Evolutionary conservation across 345 rosid genomes (phyloP), one percentile per base, ranked within the genome.

Genomic region (Aurinia saxatilis): DNA sequence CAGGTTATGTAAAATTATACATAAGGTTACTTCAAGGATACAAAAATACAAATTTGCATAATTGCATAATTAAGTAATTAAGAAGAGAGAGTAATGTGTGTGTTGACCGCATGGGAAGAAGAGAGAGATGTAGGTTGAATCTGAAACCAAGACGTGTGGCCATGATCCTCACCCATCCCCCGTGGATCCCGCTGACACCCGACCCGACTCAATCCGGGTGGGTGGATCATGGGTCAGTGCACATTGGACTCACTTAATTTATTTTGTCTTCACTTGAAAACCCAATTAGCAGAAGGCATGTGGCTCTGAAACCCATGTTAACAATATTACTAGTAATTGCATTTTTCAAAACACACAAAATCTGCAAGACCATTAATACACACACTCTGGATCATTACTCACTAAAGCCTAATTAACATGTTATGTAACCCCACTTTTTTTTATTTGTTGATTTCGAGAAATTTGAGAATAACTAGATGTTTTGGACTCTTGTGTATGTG

Each of bases 81-180:
- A 8, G n/a, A 34, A 46, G 60, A 30, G 68, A 40, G 29, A 44
- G 60, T 39, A 40, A 67, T 58, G 60, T 53, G 56, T n/a, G 67
- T 57, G 73, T 81, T 78, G 85, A 80, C 72, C 75, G 78, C 81
- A 79, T 79, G 84, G 84, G 74, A 68, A 68, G 69, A 33, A 66
- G 45, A 80, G 84, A 53, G 77, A 41, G 59, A 49, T 68, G 68
- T 33, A 70, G 48, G 78, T 64, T 76, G 90, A 75, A 80, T 68
- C 55, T 50, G 78, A 73, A 80, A 82, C 83, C 77, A 63, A 8
- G 63, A 73, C 71, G 80, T 77, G 84, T 82, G 87, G 91, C 82
- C 84, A 63, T 82, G 76, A 80, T 44, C 51, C 52, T 30, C 80
- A 75, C 50, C 54, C 68, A 53, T 39, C 17, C 54, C 21, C 60